Evolutionary conservation across 768 basidiomycete genomes (phyloP), one percentile per base, ranked within the genome.

Genomic region (Russula olivacea): DNA sequence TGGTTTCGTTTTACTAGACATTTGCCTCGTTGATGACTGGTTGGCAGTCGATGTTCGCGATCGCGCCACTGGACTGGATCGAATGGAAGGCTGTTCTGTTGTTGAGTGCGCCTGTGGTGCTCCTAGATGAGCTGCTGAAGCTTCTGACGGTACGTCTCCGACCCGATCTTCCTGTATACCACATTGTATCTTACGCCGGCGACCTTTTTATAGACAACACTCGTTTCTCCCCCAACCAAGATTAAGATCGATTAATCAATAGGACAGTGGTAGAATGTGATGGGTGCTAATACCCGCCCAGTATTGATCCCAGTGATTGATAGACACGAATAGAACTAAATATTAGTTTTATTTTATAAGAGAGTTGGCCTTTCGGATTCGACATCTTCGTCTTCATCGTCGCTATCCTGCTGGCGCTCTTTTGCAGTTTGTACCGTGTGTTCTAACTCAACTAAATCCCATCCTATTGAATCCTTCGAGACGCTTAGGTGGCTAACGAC

Each of bases 81-180:
- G 96, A 99, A 75, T 99, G 96, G 96, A 85, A 88, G 74, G 94
- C 93, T 19, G 95, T 99, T 10, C 74, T 99, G 64, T 83, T 80
- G 68, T 80, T 98, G 66, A 93, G 91, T 67, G 86, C 85, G 7
- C 96, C 96, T 21, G 93, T 99, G 38, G 71, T 99, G 43, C 56
- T 90, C 53, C 86, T 98, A 53, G 96, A 98, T 74, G 97, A 98
- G 74, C 69, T 89, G 28, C 78, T 98, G 71, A 98, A 98, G 74
- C 86, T 88, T 66, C 74, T 90, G 58, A 83, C 89, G 68, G 90
- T 90, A 69, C 73, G 87, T 73, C 41, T 49, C 41, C 9, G 1
- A 17, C 11, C 7, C 21, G 21, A 45, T 32, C n/a, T 7, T 70
- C 48, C 23, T 34, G 36, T 61, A 50, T 43, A 4, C 45, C 21